phyloP scores from a whole-genome alignment of 1,284 basidiomycete genomes.

The Grifola frondosa region DNA sequence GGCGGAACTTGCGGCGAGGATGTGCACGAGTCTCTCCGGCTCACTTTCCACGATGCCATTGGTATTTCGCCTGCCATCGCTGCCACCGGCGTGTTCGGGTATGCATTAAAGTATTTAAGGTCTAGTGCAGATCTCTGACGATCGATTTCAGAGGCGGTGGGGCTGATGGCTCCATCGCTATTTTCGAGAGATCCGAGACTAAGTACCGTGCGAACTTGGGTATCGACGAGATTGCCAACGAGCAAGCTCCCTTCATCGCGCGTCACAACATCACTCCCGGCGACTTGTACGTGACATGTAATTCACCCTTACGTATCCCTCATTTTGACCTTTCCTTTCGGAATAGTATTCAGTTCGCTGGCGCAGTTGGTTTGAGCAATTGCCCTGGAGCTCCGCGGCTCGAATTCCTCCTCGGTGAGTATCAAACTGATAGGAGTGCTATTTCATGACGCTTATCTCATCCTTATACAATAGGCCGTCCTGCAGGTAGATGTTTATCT shows the following conservation, averaged over 20 bases:
- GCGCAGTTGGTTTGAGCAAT: conserved; percentile 38
- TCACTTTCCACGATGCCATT: conserved; percentile 35
- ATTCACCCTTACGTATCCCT: too few species aligned
- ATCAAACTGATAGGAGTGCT: conserved; percentile 22
- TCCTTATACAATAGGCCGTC: background rate
- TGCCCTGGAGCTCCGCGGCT: conserved; percentile 42
- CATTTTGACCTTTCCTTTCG: too few species aligned
- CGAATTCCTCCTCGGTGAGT: conserved; percentile 37
- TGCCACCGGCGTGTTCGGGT: conserved; percentile 20
- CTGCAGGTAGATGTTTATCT: background rate
- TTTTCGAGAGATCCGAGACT: conserved; percentile 16
- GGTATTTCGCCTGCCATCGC: conserved; percentile 22
- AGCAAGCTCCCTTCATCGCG: conserved; percentile 21
- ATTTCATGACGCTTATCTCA: background rate
- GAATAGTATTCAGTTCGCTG: conserved; percentile 37
- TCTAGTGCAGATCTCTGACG: background rate
- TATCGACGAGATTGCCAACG: conserved; percentile 23
- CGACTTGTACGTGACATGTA: conserved; percentile 14
- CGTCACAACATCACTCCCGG: conserved; percentile 20
- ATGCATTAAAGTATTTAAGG: background rate
- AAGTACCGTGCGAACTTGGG: conserved; percentile 16
- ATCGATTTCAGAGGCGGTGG: conserved; percentile 8
- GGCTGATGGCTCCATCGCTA: conserved; percentile 18
- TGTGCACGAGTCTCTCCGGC: conserved; percentile 30
- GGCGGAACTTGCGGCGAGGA: conserved; percentile 27